Base-by-base conservation (phyloP, 2,329 filamentous ascomycete genomes). In the Penicillium sp. region DNA sequence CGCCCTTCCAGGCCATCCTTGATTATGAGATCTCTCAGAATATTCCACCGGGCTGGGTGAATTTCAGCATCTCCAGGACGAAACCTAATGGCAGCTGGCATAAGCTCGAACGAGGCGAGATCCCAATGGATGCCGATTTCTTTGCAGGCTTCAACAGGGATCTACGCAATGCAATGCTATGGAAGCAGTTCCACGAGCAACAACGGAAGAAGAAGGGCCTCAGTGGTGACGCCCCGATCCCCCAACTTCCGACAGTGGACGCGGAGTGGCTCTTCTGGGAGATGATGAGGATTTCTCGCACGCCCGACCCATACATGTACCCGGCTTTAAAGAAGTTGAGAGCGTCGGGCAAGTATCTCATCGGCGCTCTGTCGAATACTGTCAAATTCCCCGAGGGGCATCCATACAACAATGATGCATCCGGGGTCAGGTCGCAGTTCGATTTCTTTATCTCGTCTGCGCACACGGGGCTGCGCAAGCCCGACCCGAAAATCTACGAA, bases 1-100 rank as follows among this genome's bases (percentile, higher is more conserved):
- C 91, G 1, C 94, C 94, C 9, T 92, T 99, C 66, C 90, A 95
- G 75, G 86, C 89, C 2, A 97, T 99, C 63, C 80, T 95, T 50
- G 88, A 95, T 73, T 96, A 96, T 70, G 94, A 97, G 69, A 75
- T 86, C 48, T 76, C 81, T 54, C 79, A 89, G 50, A 80, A 80
- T 36, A 92, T 97, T 44, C 92, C 92, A 0, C 80, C 85, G 3
- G 92, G 92, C 66, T 97, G 91, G 86, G 81, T 97, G 63, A 97
- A 97, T 76, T 87, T 88, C 74, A 88, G 88, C 62, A 94, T 97
- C 66, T 90, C 90, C 46, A 82, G 82, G 62, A 85, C 87, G 2
- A 83, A 86, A 0, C 91, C 90, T 2, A 74, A 85, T 59, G 94
- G 94, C 36, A 87, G 84, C 67, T 97, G 92, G 92, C 91, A 96